Conservation (phyloP, 2,329 filamentous ascomycete species). For the Sporothrix brunneoviolacea region DNA sequence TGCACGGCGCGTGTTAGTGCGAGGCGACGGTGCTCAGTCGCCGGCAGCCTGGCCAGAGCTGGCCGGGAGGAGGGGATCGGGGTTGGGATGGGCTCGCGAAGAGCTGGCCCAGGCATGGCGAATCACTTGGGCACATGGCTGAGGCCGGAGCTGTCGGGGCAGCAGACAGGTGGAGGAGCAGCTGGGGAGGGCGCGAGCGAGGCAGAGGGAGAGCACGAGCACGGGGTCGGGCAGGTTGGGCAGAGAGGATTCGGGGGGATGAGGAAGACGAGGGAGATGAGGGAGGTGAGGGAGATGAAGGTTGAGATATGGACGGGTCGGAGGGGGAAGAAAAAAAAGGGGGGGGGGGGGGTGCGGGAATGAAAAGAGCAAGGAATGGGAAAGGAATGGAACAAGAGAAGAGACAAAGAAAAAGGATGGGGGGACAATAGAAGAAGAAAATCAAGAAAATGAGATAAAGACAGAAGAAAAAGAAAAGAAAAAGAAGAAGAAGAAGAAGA, state of each 20-base stretch:
- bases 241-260: background rate
- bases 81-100: background rate
- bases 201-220: background rate
- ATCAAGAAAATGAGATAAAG: too few species aligned
- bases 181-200: background rate
- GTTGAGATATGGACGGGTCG: background rate
- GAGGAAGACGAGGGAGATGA: background rate
- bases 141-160: too few species aligned
- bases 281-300: background rate
- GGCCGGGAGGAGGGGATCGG: background rate
- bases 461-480: background rate
- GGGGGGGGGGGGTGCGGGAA: background rate
- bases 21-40: too few species aligned
- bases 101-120: slow-evolving; percentile 5
- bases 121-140: slow-evolving; percentile 16
- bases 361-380: too few species aligned
- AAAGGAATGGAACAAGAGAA: too few species aligned
- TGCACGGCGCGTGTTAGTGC: too few species aligned
- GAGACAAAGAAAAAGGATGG: too few species aligned
- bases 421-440: too few species aligned
- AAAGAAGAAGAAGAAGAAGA: background rate
- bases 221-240: slow-evolving; percentile 1
- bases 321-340: background rate
- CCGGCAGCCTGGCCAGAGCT: too few species aligned
- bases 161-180: too few species aligned